A percentile compares a stretch with the other conserved stretches of the same genome.
Conservation (phyloP, 805 yeast genomes). For the Candida ponderosae region DNA sequence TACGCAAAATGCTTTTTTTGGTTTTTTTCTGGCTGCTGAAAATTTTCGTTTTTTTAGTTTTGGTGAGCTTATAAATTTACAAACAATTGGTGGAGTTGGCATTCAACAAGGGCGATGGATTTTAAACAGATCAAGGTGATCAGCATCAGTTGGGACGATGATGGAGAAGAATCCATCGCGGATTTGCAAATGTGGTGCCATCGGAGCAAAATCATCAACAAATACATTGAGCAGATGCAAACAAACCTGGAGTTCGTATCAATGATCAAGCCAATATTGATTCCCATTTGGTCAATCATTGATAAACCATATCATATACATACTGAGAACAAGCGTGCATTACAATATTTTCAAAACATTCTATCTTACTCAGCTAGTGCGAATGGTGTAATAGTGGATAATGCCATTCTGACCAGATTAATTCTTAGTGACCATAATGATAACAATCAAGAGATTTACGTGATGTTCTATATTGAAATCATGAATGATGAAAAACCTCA, state of each 20-base stretch:
- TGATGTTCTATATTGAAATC: constrained; percentile 16
- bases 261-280: constrained; percentile 12
- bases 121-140: not conserved
- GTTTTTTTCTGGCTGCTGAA: not conserved
- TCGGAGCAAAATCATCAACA: constrained; percentile 18
- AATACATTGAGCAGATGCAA: constrained; percentile 7
- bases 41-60: not conserved
- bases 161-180: constrained; percentile 2
- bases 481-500: not conserved
- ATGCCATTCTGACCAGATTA: constrained; percentile 9
- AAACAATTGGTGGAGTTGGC: not conserved
- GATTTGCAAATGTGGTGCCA: constrained; percentile 19
- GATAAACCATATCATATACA: constrained; percentile 19
- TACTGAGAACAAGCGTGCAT: constrained; percentile 8
- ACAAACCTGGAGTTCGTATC: constrained; percentile 6
- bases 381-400: constrained; percentile 3
- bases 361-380: constrained; percentile 9
- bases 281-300: constrained; percentile 19
- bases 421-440: not conserved
- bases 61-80: not conserved
- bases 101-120: not conserved
- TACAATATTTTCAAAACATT: constrained; percentile 7
- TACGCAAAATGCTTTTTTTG: too few species aligned
- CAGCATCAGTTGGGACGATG: not conserved
- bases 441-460: constrained; percentile 3